Percentiles rank a stretch among this genome's conserved stretches.
phyloP scores from a whole-genome alignment of 495 filamentous ascomycete genomes.

The Penicillium maclennaniae region DNA sequence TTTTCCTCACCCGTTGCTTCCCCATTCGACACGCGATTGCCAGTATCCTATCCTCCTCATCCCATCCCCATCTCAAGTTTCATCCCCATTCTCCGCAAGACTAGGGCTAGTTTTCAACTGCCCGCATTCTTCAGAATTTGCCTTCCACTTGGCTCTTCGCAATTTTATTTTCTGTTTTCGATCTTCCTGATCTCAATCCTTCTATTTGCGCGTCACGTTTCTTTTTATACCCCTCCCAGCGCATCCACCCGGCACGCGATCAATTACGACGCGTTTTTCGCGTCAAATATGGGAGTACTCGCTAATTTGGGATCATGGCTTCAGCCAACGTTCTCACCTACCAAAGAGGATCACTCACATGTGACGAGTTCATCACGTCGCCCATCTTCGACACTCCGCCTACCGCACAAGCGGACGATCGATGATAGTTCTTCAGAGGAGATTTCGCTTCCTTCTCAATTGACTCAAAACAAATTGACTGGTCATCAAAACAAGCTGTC shows the following conservation, averaged over 20 bases:
- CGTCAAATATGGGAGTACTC: not conserved
- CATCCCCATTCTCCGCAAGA: not conserved
- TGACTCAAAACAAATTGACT: not conserved
- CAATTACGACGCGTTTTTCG: not conserved
- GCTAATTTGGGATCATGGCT: not conserved
- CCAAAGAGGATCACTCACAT: not conserved
- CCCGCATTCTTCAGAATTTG: not conserved
- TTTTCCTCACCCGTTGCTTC: not conserved
- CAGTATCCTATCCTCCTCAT: not conserved
- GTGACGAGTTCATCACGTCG: conserved; percentile 4
- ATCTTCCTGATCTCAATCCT: not conserved
- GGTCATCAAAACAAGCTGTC: not conserved
- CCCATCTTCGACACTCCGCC: not conserved
- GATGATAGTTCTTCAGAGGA: not conserved
- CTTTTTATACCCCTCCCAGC: not conserved
- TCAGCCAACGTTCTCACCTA: not conserved
- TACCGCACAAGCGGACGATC: conserved; percentile 1
- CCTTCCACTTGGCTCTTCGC: not conserved
- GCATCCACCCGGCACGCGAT: not conserved
- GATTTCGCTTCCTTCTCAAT: not conserved
- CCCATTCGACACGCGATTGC: not conserved
- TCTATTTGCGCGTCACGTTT: not conserved
- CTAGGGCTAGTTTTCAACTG: not conserved
- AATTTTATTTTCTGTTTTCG: no score
- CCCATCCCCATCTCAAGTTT: no score